Evolutionary conservation across 352 stramenopile species (phyloP), one percentile per base, ranked within the genome.

Genomic region (Thalassiosira oceanica): DNA sequence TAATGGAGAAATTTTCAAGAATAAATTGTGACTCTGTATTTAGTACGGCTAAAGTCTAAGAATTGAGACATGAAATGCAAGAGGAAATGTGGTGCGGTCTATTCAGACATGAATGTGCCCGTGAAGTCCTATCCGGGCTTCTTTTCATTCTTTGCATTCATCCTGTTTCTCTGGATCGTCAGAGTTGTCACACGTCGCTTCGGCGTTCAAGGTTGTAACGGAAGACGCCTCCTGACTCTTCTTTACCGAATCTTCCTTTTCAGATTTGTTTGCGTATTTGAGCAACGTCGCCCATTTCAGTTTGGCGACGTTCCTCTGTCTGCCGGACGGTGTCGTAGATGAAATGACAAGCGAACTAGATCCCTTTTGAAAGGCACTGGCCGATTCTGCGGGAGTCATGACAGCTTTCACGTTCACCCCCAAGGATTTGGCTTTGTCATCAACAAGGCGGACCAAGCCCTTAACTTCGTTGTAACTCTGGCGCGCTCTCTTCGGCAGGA

Each of bases 211-310:
- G 7, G 8, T 13, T 37, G 31, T 37, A 37, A 8, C 7, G n/a
- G 8, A 37, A 37, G 8, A 37, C 31, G 8, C 31, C n/a, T 37
- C n/a, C 7, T 13, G n/a, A 37, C 31, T 37, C 31, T 37, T 37
- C n/a, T 8, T 13, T 13, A 37, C 31, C 8, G 8, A 37, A 37
- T n/a, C n/a, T n/a, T 37, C 31, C 31, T 37, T 13, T 37, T 37
- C 31, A 37, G 18, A 15, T 1, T 13, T n/a, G n/a, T 50, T 35
- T 13, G 51, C 39, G 27, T 60, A 52, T 11, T 58, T 53, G n/a
- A 35, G 57, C 4, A 68, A 26, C 2, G 57, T 60, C 13, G 2
- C 18, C 57, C 57, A 68, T 24, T 68, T 58, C 33, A 68, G 36
- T 16, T 48, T 33, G n/a, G 52, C 16, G 0, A 68, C 52, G 18